Percentiles rank a stretch among this genome's conserved stretches.
phyloP scores from a whole-genome alignment of 2,329 filamentous ascomycete genomes.

The Colletotrichum cuscutae region DNA sequence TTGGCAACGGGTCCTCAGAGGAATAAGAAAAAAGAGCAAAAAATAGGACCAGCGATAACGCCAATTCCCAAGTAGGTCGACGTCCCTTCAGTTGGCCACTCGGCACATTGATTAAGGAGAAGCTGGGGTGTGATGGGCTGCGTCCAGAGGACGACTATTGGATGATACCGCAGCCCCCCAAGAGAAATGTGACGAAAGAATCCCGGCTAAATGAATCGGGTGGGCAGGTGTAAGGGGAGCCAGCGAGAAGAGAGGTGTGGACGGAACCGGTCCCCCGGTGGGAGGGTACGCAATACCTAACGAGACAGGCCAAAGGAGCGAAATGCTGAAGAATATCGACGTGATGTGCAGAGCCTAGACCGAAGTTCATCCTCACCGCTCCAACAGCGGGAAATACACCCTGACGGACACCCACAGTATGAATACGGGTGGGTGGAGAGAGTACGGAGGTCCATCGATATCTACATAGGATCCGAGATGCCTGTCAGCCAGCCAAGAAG shows the following conservation, averaged over 20 bases:
- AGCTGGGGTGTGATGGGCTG: conserved; percentile 36
- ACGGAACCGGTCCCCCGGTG: conserved; percentile 29
- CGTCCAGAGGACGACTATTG: conserved; percentile 31
- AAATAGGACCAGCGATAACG: conserved; percentile 26
- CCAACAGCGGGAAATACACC: conserved; percentile 4
- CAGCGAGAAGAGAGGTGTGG: conserved; percentile 22
- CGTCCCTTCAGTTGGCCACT: conserved; percentile 32
- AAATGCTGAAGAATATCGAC: conserved; percentile 20
- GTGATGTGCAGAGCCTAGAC: conserved; percentile 28
- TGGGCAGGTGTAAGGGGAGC: conserved; percentile 26
- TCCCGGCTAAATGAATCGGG: conserved; percentile 32
- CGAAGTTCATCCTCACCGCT: conserved; percentile 28
- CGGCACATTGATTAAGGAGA: conserved; percentile 37
- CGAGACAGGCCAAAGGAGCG: conserved; percentile 14
- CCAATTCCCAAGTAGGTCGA: conserved; percentile 18
- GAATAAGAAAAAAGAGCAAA: conserved; percentile 9
- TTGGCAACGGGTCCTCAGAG: conserved; percentile 29
- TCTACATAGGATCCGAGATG: neutral
- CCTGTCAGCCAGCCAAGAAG: neutral
- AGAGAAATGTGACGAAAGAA: conserved; percentile 22
- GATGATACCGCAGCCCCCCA: conserved; percentile 13
- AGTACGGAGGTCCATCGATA: neutral
- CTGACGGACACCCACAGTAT: conserved; percentile 10
- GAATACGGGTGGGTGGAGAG: neutral
- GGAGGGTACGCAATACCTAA: neutral